Evolutionary conservation across 1,284 basidiomycete genomes (phyloP).

Genomic region (Trichosporon asahii): DNA sequence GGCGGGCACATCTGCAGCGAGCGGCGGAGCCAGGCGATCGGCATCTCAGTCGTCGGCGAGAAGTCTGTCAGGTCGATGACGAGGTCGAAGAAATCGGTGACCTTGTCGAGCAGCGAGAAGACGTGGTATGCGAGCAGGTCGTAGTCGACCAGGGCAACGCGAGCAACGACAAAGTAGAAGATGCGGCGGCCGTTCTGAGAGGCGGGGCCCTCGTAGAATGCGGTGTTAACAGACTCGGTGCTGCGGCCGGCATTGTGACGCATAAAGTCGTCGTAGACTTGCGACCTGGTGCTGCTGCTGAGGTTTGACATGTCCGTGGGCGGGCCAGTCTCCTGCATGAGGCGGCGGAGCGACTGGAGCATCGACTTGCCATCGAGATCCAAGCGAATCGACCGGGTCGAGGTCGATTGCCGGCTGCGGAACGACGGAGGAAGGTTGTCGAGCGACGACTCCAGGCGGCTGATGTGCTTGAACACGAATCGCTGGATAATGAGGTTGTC

Average conservation of each 20-base stretch:
- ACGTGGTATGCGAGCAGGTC: conserved; percentile 79
- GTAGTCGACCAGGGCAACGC: conserved; percentile 78
- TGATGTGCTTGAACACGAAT: conserved; percentile 39
- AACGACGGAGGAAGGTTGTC: conserved; percentile 34
- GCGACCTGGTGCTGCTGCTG: conserved; percentile 56
- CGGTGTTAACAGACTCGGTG: conserved; percentile 61
- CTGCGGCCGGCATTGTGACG: conserved; percentile 62
- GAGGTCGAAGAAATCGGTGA: conserved; percentile 61
- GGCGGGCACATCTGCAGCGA: conserved; percentile 71
- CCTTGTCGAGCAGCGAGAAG: conserved; percentile 61
- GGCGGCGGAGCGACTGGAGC: conserved; percentile 69
- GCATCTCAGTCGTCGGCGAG: conserved; percentile 69
- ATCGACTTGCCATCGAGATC: conserved; percentile 66
- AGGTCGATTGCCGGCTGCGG: conserved; percentile 22
- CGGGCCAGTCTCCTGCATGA: conserved; percentile 71
- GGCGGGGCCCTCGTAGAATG: conserved; percentile 64
- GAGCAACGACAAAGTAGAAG: conserved; percentile 58
- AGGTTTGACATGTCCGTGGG: conserved; percentile 64
- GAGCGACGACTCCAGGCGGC: conserved; percentile 34
- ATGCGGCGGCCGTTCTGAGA: conserved; percentile 53
- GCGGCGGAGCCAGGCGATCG: conserved; percentile 74
- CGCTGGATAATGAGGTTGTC: conserved; percentile 44
- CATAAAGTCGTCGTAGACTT: conserved; percentile 60
- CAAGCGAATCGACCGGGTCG: conserved; percentile 41
- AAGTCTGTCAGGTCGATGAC: conserved; percentile 81